Evolutionary conservation across 2,329 filamentous ascomycete genomes (phyloP).

Genomic region (Aspergillus candidus): DNA sequence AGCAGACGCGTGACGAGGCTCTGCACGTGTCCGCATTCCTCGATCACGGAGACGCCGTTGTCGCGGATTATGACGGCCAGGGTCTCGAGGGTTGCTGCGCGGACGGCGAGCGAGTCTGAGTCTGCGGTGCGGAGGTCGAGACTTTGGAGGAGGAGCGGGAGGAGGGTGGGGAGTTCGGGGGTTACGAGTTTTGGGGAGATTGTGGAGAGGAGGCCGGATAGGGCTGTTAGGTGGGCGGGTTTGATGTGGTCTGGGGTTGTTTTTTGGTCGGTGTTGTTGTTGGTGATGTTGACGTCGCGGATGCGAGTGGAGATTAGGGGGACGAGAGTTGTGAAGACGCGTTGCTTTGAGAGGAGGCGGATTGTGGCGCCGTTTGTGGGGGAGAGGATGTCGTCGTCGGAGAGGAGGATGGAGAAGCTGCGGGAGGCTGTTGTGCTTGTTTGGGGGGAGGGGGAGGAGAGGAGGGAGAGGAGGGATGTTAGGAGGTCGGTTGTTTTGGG

Average conservation of each 20-base stretch:
- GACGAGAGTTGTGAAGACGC: slow-evolving; percentile 54
- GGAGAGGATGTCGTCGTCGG: slow-evolving; percentile 56
- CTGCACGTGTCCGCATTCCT: slow-evolving; percentile 50
- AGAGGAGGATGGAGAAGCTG: slow-evolving; percentile 54
- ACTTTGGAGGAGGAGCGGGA: slow-evolving; percentile 57
- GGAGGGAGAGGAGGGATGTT: slow-evolving; percentile 42
- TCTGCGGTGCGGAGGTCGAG: slow-evolving; percentile 48
- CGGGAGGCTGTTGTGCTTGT: slow-evolving; percentile 50
- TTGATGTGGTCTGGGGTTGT: slow-evolving; percentile 38
- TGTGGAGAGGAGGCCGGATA: slow-evolving; percentile 56
- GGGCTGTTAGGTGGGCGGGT: slow-evolving; percentile 57
- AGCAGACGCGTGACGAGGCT: slow-evolving; percentile 54
- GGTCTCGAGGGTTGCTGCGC: slow-evolving; percentile 55
- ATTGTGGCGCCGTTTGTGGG: slow-evolving; percentile 57
- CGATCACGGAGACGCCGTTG: slow-evolving; percentile 46
- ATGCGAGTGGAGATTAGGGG: slow-evolving; percentile 52
- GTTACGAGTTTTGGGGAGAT: slow-evolving; percentile 56
- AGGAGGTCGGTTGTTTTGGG: slow-evolving; percentile 47
- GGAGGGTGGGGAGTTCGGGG: slow-evolving; percentile 51
- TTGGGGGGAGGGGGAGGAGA: slow-evolving; percentile 39
- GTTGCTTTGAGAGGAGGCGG: slow-evolving; percentile 58
- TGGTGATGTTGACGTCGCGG: slow-evolving; percentile 34
- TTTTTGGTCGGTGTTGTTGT: slow-evolving; percentile 18
- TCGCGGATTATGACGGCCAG: slow-evolving; percentile 54
- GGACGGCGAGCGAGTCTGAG: slow-evolving; percentile 47